These are phyloP conservation scores for Acacia melanoxylon DNA, from an alignment of 306 rosid species.

Conservation along the genomic window DNA sequence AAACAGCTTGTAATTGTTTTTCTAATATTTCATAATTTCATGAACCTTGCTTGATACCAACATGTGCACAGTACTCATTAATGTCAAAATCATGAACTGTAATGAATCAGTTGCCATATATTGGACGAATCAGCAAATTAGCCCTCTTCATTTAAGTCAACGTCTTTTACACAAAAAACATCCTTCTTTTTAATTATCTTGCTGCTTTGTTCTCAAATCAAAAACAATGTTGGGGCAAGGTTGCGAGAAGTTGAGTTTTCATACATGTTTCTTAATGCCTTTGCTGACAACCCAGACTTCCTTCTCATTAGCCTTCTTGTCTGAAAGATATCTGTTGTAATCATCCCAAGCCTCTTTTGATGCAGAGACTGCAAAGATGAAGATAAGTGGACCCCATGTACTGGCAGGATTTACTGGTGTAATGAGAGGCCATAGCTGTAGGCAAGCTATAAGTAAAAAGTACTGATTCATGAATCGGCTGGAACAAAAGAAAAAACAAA, in stretches of 20 bases:
- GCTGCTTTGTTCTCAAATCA: conserved; percentile 25
- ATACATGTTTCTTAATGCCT: conserved; percentile 80
- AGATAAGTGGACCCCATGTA: conserved; percentile 99
- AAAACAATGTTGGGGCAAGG: background rate
- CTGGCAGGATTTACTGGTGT: conserved; percentile 99
- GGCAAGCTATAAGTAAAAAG: conserved; percentile 97
- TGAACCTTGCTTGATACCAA: conserved; percentile 5
- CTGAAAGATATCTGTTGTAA: conserved; percentile 90
- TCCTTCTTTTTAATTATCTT: conserved; percentile 13
- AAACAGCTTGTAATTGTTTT: conserved; percentile 1
- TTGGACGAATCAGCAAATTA: conserved; percentile 26
- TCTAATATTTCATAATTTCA: background rate
- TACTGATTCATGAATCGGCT: conserved; percentile 99
- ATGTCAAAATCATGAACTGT: conserved; percentile 11
- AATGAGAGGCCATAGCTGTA: conserved; percentile 96
- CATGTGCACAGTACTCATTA: conserved; percentile 9
- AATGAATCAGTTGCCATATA: conserved; percentile 24
- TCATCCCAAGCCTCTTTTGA: conserved; percentile 99
- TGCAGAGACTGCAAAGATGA: conserved; percentile 97
- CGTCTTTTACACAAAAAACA: conserved; percentile 18
- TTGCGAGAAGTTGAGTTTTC: background rate
- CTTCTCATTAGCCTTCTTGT: conserved; percentile 95
- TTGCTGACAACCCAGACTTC: conserved; percentile 91
- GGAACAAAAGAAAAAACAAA: conserved; percentile 38
- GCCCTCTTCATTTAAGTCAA: conserved; percentile 18